Base-by-base conservation (phyloP, 441 rosid genomes). In the Geranium incanum region DNA sequence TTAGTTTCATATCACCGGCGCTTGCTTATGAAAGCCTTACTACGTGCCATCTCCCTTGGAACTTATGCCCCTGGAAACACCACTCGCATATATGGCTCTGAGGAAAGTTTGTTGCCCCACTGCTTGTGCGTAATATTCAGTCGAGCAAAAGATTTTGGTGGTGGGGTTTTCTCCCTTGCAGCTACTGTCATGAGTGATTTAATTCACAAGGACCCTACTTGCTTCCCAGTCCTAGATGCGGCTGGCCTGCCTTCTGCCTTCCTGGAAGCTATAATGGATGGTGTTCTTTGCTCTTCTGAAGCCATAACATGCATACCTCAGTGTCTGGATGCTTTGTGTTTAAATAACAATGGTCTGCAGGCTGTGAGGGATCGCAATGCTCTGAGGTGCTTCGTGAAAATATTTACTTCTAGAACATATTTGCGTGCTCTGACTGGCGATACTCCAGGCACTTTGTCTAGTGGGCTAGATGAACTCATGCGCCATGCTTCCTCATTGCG, bases 201-300 rank as follows among this genome's bases (percentile, higher is more conserved):
- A 73, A 92, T 95, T 80, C 99, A 95, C 86, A 92, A 92, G 82
- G 99, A 95, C 77, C 99, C 97, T 70, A 95, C 97, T n/a, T 87
- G 95, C 79, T 95, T 84, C 82, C 77, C 93, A 76, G 82, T 91
- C 67, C 83, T 95, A 72, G 96, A 95, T 83, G 95, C 89, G 21
- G 90, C 91, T 79, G 96, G 96, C 74, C 87, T 95, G 76, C 96
- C 98, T 75, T 86, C 99, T 84, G 89, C 97, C 55, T 92, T 95
- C 77, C 83, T 92, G 75, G 96, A 92, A 81, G 89, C 98, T 78
- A 89, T 95, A 73, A 84, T 86, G 89, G 97, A 90, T 83, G 93
- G 90, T 74, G 89, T 88, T 68, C 75, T 90, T n/a, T 90, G 89
- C 82, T 95, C 98, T 75, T 82, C 96, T n/a, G 95, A 95, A 74